Evolutionary conservation across 2,329 filamentous ascomycete species (phyloP).

Genomic region (Penicillium sp.): DNA sequence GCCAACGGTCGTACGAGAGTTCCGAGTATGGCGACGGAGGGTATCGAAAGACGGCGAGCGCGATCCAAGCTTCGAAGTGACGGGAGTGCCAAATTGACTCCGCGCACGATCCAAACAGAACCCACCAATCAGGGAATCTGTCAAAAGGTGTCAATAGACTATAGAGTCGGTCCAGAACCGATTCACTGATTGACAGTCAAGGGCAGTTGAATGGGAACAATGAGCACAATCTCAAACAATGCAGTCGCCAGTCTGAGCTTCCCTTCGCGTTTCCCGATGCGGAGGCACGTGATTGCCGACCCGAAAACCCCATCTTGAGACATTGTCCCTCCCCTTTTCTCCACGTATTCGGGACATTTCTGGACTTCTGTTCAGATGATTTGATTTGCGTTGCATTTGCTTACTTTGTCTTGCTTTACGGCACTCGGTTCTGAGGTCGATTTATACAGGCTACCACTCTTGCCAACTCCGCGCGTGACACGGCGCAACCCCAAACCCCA

Average conservation of each 20-base stretch:
- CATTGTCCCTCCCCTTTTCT: slow-evolving; percentile 12
- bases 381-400: slow-evolving; percentile 5
- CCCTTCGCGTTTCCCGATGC: slow-evolving; percentile 25
- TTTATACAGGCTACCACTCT: slow-evolving; percentile 8
- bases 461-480: slow-evolving; percentile 17
- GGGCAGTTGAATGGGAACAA: not conserved
- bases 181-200: not conserved
- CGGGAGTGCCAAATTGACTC: not conserved
- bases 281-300: slow-evolving; percentile 24
- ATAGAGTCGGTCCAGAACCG: not conserved
- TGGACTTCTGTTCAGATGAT: not conserved
- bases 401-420: slow-evolving; percentile 3
- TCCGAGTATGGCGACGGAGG: not conserved
- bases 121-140: too few relatives aligned
- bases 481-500: slow-evolving; percentile 17
- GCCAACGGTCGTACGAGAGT: not conserved
- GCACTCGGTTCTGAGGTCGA: slow-evolving; percentile 4
- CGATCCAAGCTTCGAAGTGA: not conserved
- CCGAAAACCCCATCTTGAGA: slow-evolving; percentile 21
- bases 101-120: too few relatives aligned
- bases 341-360: not conserved
- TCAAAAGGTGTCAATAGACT: not conserved
- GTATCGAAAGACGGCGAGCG: not conserved
- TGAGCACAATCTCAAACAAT: not conserved
- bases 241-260: slow-evolving; percentile 9